Base-by-base conservation (phyloP, 1,284 basidiomycete genomes). In the Pseudozyma pruni region DNA sequence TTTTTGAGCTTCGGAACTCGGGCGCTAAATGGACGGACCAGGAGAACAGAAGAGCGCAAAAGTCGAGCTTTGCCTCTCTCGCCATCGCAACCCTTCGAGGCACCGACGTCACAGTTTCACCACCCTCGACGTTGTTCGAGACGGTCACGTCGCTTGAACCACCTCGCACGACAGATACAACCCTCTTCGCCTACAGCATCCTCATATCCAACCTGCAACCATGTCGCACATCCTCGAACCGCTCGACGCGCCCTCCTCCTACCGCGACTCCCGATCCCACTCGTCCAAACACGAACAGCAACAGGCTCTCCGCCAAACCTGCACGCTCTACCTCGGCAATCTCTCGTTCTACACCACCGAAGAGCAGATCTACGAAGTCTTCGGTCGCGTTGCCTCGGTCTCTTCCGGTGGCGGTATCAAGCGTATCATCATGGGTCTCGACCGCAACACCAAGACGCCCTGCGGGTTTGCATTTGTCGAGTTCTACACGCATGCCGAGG, bases 401-500 rank as follows among this genome's bases (percentile, higher is more conserved):
- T 91, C 93, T 73, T 90, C 93, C 66, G 94, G 94, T 38, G 94
- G 94, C 33, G 94, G 94, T 29, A 94, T 99, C 74, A 98, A 98
- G 83, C 89, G 95, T 70, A 96, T 99, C 74, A 98, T 99, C 79
- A 98, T 99, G 96, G 96, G 96, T 23, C 87, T 99, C 34, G 96
- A 99, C 85, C 87, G 96, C 57, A 93, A 98, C 82, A 91, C 91
- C 44, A 90, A 94, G 92, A 98, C 96, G 44, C 96, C 96, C 0
- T 99, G 96, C 81, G 96, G 96, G 1, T 99, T 99, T 83, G 97
- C 95, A 76, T 99, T 99, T 80, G 96, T 99, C 58, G 96, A 99
- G 81, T 99, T 93, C 83, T 98, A 98, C 83, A 93, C 92, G 9
- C 94, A 98, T 80, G 87, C 89, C 7, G 95, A 98, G 83, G 96